These are phyloP conservation scores for Calonectria leucothoes DNA, from an alignment of 2,329 filamentous ascomycete genomes.

Conservation along the genomic window DNA sequence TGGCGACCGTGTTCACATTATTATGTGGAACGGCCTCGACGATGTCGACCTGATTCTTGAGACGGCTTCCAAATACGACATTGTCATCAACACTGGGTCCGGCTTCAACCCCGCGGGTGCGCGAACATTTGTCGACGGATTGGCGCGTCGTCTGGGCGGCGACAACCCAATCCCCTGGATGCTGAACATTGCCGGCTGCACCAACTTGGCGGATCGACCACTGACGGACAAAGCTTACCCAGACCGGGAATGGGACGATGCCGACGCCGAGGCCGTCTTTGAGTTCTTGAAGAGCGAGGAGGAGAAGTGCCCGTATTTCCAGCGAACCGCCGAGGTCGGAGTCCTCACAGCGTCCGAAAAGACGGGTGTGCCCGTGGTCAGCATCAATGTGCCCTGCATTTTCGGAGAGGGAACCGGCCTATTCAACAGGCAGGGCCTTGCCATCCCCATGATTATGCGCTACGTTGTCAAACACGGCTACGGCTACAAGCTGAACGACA, in stretches of 20 bases:
- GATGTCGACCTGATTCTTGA: constrained; percentile 11
- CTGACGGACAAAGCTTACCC: not conserved
- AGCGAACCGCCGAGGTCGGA: constrained; percentile 11
- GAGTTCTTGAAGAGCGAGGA: constrained; percentile 19
- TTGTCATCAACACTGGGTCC: constrained; percentile 16
- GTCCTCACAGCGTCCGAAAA: constrained; percentile 8
- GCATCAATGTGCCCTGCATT: constrained; percentile 12
- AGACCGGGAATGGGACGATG: constrained; percentile 9
- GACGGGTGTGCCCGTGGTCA: constrained; percentile 12
- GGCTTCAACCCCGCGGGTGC: constrained; percentile 12
- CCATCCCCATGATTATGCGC: constrained; percentile 11
- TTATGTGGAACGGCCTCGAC: constrained; percentile 11
- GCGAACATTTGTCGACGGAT: constrained; percentile 7
- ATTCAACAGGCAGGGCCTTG: constrained; percentile 14
- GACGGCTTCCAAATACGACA: constrained; percentile 16
- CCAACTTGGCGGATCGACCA: constrained; percentile 9
- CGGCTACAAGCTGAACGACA: constrained; percentile 19
- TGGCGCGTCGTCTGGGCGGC: constrained; percentile 5
- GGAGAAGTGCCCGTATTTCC: not conserved
- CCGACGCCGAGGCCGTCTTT: constrained; percentile 4
- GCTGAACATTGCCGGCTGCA: constrained; percentile 14
- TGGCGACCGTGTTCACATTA: constrained; percentile 16
- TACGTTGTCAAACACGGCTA: constrained; percentile 14
- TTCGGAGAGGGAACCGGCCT: constrained; percentile 12
- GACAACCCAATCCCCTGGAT: constrained; percentile 2